phyloP scores from a whole-genome alignment of 1,139 yeast species.

The Zhuliangozyma parablackwelliae region DNA sequence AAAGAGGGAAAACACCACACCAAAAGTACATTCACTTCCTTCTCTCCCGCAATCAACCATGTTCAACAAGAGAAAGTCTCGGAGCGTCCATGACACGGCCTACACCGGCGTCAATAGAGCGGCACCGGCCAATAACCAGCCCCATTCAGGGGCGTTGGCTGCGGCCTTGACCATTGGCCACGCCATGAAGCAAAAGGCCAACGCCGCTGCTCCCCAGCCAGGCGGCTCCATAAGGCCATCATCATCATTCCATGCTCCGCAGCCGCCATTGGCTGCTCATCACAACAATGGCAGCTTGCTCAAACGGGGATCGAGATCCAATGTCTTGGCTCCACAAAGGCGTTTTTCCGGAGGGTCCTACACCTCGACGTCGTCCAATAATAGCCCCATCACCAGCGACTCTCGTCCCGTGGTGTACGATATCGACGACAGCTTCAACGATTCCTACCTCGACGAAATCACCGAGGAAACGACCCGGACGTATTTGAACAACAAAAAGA shows the following conservation, averaged over 20 bases:
- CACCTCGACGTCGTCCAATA: conserved; percentile 8
- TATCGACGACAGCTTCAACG: conserved; percentile 28
- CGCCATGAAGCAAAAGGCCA: conserved; percentile 7
- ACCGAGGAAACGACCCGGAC: conserved; percentile 19
- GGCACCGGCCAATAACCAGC: conserved; percentile 31
- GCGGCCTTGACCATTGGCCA: conserved; percentile 46
- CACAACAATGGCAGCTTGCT: conserved; percentile 11
- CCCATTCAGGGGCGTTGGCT: conserved; percentile 40
- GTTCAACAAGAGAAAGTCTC: conserved; percentile 25
- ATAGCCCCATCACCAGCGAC: conserved; percentile 8
- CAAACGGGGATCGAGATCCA: conserved; percentile 12
- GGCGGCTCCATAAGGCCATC: conserved; percentile 6
- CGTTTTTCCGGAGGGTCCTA: conserved; percentile 14
- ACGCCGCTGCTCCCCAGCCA: conserved; percentile 5
- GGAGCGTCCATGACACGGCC: conserved; percentile 29
- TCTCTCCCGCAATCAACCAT: neutral
- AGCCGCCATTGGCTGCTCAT: neutral
- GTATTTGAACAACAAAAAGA: conserved; percentile 19
- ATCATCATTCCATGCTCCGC: conserved; percentile 1
- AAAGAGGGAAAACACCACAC: too few relatives aligned
- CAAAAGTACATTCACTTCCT: too few relatives aligned
- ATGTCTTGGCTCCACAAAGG: conserved; percentile 3
- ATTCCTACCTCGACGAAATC: conserved; percentile 26
- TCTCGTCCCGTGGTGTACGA: conserved; percentile 15
- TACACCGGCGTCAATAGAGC: conserved; percentile 45